A percentile compares a stretch with the other conserved stretches of the same genome.
phyloP scores from a whole-genome alignment of 2,329 filamentous ascomycete species.

The Verticillium tricorpus region DNA sequence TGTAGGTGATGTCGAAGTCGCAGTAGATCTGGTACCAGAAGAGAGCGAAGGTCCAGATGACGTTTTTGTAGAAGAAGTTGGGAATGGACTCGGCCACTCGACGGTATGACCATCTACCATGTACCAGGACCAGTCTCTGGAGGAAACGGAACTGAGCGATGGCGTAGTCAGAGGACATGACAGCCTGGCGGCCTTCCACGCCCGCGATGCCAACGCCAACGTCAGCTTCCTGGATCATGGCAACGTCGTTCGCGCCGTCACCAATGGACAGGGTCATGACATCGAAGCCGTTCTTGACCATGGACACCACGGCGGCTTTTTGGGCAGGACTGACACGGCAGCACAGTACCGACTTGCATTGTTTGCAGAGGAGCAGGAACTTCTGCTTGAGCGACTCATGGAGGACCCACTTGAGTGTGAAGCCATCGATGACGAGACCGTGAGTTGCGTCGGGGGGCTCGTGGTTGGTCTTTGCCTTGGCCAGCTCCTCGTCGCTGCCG shows the following conservation, averaged over 20 bases:
- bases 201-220: conserved; percentile 95
- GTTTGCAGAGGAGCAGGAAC: conserved; percentile 92
- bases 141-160: conserved; percentile 92
- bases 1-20: conserved; percentile 93
- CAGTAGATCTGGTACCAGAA: conserved; percentile 98
- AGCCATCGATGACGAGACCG: conserved; percentile 91
- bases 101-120: conserved; percentile 95
- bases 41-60: conserved; percentile 93
- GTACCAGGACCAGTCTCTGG: conserved; percentile 78
- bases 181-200: conserved; percentile 85
- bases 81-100: conserved; percentile 88
- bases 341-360: conserved; percentile 93
- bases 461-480: conserved; percentile 74
- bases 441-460: conserved; percentile 83
- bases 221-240: conserved; percentile 96
- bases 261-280: conserved; percentile 95
- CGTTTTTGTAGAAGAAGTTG: conserved; percentile 99
- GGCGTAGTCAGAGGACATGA: conserved; percentile 94
- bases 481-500: conserved; percentile 81
- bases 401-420: conserved; percentile 84
- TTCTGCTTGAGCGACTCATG: conserved; percentile 81
- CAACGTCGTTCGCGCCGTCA: conserved; percentile 92
- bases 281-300: conserved; percentile 92
- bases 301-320: conserved; percentile 91
- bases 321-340: conserved; percentile 96